Evolutionary conservation across 225 moss, liverwort and hornwort genomes (phyloP), one percentile per base, ranked within the genome.

Genomic region (Lunularia cruciata): DNA sequence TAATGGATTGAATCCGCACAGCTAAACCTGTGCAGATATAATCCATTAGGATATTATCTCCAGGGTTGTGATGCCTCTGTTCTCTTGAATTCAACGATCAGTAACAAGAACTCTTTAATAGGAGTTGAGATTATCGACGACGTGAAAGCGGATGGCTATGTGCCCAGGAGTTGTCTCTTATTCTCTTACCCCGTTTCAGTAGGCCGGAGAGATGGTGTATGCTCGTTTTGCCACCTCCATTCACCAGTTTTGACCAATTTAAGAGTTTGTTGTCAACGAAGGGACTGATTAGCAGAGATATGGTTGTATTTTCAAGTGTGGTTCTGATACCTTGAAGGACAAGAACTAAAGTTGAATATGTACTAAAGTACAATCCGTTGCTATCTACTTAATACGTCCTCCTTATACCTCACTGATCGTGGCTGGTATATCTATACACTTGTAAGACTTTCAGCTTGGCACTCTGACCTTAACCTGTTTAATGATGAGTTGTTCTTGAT

Each of bases 61-160:
- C 76, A 83, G 83, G 83, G 83, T 45, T 83, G 79, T n/a, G 79
- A 83, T 40, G 83, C 38, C 13, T 83, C 83, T 1, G 79, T 83
- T 2, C 79, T 83, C 22, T 69, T 83, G 4, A 68, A 72, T 9
- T 62, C 63, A 0, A 11, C 26, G 0, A 18, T 39, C 6, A 73
- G 76, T 5, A 81, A 81, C 58, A 6, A 6, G 0, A 77, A 77
- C 31, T 81, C 81, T 19, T 69, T 83, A 14, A 72, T 76, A 54
- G 83, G 83, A 46, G 70, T 83, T 22, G 39, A 79, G 12, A 63
- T 76, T 2, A 70, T 79, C 11, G 76, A 76, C 40, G 45, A 14
- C 4, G 65, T 70, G 2, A 79, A 79, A 57, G 36, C 72, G 11
- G 13, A 18, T 79, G 65, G n/a, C 22, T 9, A 60, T 27, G 0